Conservation (phyloP, 306 rosid species). For the Sindora glabra region DNA sequence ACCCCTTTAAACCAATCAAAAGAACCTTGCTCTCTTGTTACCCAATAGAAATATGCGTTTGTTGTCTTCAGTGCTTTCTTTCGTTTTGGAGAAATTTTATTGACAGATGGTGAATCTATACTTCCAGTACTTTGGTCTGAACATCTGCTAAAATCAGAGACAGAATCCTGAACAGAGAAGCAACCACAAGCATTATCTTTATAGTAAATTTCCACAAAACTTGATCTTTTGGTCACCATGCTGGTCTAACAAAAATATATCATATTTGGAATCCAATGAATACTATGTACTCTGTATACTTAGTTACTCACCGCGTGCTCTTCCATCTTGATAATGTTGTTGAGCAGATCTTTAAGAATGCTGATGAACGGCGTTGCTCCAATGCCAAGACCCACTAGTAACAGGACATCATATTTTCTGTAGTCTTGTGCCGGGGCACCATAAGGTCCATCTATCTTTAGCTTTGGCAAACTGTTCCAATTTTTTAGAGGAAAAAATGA, state of each 20-base stretch:
- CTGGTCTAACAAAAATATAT: too few species aligned
- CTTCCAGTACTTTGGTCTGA: constrained; percentile 55
- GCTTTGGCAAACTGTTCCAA: constrained; percentile 74
- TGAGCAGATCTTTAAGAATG: constrained; percentile 88
- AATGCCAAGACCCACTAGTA: constrained; percentile 95
- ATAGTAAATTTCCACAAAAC: background rate
- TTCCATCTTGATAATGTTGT: constrained; percentile 87
- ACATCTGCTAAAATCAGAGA: constrained; percentile 51
- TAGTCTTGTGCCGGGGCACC: constrained; percentile 99
- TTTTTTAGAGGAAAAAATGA: background rate
- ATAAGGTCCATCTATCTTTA: constrained; percentile 92
- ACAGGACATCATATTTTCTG: constrained; percentile 76
- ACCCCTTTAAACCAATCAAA: constrained; percentile 99
- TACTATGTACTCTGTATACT: background rate
- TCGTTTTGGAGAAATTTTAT: constrained; percentile 50
- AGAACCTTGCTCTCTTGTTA: constrained; percentile 97
- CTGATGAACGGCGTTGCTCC: constrained; percentile 99
- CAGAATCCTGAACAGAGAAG: constrained; percentile 47
- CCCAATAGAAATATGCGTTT: constrained; percentile 97
- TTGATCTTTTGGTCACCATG: too few species aligned
- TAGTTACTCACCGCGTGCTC: constrained; percentile 78
- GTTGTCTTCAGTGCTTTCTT: constrained; percentile 78
- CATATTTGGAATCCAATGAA: too few species aligned
- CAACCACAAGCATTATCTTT: constrained; percentile 4
- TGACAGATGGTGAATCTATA: constrained; percentile 36